Evolutionary conservation across 768 basidiomycete genomes (phyloP).

Genomic region (Trametes sanguinea): DNA sequence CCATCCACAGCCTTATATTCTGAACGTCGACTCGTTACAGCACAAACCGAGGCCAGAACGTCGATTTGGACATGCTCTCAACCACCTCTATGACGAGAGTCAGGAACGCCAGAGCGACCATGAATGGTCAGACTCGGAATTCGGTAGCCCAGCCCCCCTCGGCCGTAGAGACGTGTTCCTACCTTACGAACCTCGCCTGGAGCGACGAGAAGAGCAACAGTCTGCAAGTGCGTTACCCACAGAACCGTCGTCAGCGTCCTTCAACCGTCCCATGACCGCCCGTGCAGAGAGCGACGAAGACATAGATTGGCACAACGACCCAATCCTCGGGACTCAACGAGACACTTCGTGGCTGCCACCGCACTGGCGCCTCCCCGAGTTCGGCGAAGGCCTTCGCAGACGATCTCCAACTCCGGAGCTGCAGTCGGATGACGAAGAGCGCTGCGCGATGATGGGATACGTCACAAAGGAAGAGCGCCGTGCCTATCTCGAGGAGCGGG

Average conservation of each 20-base stretch:
- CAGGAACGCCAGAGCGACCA: neutral
- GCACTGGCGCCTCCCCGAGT: neutral
- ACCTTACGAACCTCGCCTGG: neutral
- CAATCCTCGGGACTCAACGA: no score
- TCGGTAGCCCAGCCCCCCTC: neutral
- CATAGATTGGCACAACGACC: neutral
- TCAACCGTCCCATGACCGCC: no score
- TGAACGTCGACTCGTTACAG: conserved; percentile 35
- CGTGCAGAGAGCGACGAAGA: neutral
- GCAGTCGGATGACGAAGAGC: neutral
- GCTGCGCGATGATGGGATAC: neutral
- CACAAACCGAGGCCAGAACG: conserved; percentile 14
- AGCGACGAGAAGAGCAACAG: neutral
- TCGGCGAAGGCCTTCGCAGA: neutral
- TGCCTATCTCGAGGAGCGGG: neutral
- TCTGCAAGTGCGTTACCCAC: no score
- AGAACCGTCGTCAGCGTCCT: no score
- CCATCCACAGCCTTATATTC: conserved; percentile 35
- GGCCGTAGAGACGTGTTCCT: conserved; percentile 18
- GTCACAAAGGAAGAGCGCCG: conserved; percentile 5
- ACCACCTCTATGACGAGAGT: neutral
- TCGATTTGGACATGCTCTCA: neutral
- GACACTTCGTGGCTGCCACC: neutral
- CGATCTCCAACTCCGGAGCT: neutral
- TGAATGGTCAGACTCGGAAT: no score